Percentiles rank a stretch among this genome's conserved stretches.
These are phyloP conservation scores for Volvox carteri DNA, from an alignment of 163 green algal species.

Conservation along the genomic window DNA sequence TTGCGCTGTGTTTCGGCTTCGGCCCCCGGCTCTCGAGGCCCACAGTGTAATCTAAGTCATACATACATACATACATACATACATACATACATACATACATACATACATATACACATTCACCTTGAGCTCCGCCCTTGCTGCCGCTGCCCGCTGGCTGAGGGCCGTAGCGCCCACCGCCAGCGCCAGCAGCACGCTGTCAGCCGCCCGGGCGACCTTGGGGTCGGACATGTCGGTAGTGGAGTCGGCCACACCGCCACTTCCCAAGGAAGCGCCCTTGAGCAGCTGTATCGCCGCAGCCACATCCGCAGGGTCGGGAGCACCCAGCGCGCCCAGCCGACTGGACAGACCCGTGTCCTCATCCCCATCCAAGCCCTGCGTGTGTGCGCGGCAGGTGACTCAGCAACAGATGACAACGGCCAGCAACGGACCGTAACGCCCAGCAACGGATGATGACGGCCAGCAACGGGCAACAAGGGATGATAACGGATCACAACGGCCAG, in stretches of 20 bases:
- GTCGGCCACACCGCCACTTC: neutral
- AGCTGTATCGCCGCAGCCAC: constrained; percentile 19
- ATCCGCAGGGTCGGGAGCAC: neutral
- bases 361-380: neutral
- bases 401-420: too few relatives aligned
- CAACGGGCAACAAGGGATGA: too few relatives aligned
- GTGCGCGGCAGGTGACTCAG: too few relatives aligned
- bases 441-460: too few relatives aligned
- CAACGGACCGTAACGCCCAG: too few relatives aligned
- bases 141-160: constrained; percentile 19
- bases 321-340: neutral
- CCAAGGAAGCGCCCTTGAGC: constrained; percentile 1
- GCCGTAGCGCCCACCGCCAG: constrained; percentile 1
- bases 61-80: too few relatives aligned
- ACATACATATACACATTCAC: too few relatives aligned
- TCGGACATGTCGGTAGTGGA: neutral
- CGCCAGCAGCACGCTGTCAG: neutral
- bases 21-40: too few relatives aligned
- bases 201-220: neutral
- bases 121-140: constrained; percentile 26
- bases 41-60: too few relatives aligned
- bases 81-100: too few relatives aligned
- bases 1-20: too few relatives aligned
- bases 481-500: too few relatives aligned
- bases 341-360: neutral